Conservation (phyloP, 768 basidiomycete genomes). For the Lactifluus volemus region DNA sequence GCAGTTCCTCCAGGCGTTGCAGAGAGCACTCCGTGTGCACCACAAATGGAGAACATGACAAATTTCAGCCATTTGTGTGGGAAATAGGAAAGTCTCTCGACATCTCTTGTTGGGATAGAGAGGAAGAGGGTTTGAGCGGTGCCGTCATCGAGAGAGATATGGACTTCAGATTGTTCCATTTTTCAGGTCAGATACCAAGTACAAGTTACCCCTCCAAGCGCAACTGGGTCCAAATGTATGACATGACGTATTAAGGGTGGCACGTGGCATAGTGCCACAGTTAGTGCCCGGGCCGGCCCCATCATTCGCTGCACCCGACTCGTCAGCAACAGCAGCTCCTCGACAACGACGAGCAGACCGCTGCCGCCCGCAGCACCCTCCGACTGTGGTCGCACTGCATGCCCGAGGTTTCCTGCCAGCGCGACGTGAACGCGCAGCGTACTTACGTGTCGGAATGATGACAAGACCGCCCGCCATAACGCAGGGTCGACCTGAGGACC, state of each 20-base stretch:
- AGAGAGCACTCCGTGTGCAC: background rate
- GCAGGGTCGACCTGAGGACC: background rate
- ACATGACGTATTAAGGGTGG: too few relatives aligned
- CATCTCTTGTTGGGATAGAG: background rate
- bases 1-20: background rate
- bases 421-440: slow-evolving; percentile 1
- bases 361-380: background rate
- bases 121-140: background rate
- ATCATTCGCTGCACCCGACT: too few relatives aligned
- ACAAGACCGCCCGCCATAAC: slow-evolving; percentile 1
- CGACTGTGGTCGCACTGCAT: background rate
- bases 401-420: background rate
- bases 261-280: too few relatives aligned
- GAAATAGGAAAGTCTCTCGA: background rate
- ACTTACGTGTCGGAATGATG: background rate
- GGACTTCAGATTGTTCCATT: background rate
- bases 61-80: background rate
- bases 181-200: too few relatives aligned
- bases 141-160: background rate
- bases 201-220: too few relatives aligned
- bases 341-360: too few relatives aligned
- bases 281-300: too few relatives aligned
- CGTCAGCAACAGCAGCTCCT: background rate
- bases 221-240: too few relatives aligned
- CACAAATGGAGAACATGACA: background rate